Percentiles rank a stretch among this genome's conserved stretches.
phyloP scores from a whole-genome alignment of 73 alveolate species.

The Paramecium bursaria region DNA sequence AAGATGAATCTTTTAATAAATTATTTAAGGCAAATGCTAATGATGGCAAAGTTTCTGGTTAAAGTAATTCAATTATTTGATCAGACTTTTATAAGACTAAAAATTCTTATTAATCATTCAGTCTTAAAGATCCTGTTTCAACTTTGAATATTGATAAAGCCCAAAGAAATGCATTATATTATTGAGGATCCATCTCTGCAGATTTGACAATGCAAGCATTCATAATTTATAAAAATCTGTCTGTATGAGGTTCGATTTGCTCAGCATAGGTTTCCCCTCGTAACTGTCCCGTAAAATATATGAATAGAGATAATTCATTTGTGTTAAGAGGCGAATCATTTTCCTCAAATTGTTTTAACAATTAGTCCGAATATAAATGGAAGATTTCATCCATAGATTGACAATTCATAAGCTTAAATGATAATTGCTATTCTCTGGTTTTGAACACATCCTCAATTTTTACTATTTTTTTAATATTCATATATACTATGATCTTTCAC shows the following conservation, averaged over 20 bases:
- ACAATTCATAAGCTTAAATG: slow-evolving; percentile 32
- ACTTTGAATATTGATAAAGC: slow-evolving; percentile 13
- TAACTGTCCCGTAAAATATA: slow-evolving; percentile 28
- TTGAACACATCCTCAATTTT: slow-evolving; percentile 23
- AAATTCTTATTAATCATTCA: slow-evolving; percentile 16
- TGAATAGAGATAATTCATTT: slow-evolving; percentile 32
- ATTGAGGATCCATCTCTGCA: neutral
- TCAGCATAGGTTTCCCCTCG: slow-evolving; percentile 45
- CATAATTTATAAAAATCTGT: slow-evolving; percentile 20
- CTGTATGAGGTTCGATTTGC: slow-evolving; percentile 3
- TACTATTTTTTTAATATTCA: neutral
- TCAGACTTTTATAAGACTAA: slow-evolving; percentile 3
- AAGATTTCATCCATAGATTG: neutral
- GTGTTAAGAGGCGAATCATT: slow-evolving; percentile 12
- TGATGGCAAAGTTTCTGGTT: slow-evolving; percentile 28
- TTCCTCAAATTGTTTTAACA: neutral
- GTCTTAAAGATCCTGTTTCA: slow-evolving; percentile 13
- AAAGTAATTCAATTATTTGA: neutral
- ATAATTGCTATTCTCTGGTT: slow-evolving; percentile 33
- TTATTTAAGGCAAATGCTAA: slow-evolving; percentile 31
- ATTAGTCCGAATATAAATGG: slow-evolving; percentile 4
- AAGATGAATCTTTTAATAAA: neutral
- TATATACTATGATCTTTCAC: neutral
- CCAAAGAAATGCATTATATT: slow-evolving; percentile 53
- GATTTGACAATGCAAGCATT: neutral